Base-by-base conservation (phyloP, 75 land plant species). In the Picea sitchensis region DNA sequence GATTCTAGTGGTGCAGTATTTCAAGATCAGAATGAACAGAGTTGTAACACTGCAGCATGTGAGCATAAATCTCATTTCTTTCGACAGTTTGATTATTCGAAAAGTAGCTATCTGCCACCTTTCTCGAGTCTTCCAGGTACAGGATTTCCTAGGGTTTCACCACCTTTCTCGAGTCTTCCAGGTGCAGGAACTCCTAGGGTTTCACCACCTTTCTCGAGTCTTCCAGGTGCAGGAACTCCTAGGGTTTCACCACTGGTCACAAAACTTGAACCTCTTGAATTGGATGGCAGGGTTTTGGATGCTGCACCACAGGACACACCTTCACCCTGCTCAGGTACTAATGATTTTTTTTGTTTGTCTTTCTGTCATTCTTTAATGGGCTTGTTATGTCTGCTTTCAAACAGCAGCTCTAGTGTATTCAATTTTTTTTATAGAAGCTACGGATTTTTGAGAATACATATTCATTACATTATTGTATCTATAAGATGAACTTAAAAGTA, bases 301-400 rank as follows among this genome's bases (percentile, higher is more conserved):
- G 74, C 13, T n/a, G 23, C 23, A 20, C 47, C 56, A 21, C 54
- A 26, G 68, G 79, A 82, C 23, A 62, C 51, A 18, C 63, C 73
- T 44, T 84, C 85, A 20, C 85, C 85, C 4, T 82, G 73, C 85
- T 84, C 85, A 74, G 85, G 85, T 84, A 84, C 23, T 61, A 15
- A 56, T 73, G 2, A 31, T 36, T 64, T 59, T 18, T 14, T 64
- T 31, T 78, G 32, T 23, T 54, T 78, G 32, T 23, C 23, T 57
- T 38, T 2, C 13, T 71, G 1, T 67, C 1, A 5, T 71, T n/a
- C 5, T 38, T 34, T 71, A 38, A 21, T 44, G 8, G 54, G 11
- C 1, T 38, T 20, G 26, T 71, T 38, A 47, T n/a, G 23, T 17
- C n/a, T 71, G 20, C 3, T 20, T 44, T 71, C 51, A 41, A 41